These are phyloP conservation scores for Aspergillus sp. DNA, from an alignment of 2,329 filamentous ascomycete species.

Conservation along the genomic window DNA sequence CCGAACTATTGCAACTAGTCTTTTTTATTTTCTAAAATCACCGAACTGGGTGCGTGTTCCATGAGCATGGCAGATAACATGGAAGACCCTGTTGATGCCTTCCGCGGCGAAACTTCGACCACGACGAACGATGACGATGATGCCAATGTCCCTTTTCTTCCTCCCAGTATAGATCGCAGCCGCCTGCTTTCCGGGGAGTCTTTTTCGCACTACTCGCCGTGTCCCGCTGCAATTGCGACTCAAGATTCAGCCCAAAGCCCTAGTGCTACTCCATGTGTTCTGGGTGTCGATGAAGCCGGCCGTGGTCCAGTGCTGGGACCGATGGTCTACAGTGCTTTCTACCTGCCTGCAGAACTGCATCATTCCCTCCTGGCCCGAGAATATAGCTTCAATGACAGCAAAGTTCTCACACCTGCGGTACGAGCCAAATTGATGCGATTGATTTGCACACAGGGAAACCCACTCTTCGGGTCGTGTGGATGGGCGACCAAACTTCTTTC, in stretches of 20 bases:
- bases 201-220: constrained; percentile 64
- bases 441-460: constrained; percentile 60
- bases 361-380: constrained; percentile 68
- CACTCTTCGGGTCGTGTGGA: constrained; percentile 61
- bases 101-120: not conserved
- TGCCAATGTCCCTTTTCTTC: constrained; percentile 34
- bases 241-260: constrained; percentile 30
- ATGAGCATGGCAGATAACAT: not conserved
- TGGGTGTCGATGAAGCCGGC: constrained; percentile 91
- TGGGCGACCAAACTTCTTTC: constrained; percentile 80
- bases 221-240: constrained; percentile 56
- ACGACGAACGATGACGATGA: not conserved
- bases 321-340: constrained; percentile 66
- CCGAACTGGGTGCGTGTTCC: no score
- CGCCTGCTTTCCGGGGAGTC: constrained; percentile 58
- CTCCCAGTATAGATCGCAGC: constrained; percentile 58
- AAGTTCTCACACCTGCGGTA: constrained; percentile 75
- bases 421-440: constrained; percentile 65
- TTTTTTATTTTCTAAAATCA: no score
- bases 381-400: constrained; percentile 92
- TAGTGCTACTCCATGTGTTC: constrained; percentile 57
- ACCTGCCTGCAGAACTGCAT: constrained; percentile 58
- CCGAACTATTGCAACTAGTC: no score
- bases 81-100: not conserved
- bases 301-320: constrained; percentile 83